Base-by-base conservation (phyloP, 805 yeast species). In the Yamadazyma nakazawae region DNA sequence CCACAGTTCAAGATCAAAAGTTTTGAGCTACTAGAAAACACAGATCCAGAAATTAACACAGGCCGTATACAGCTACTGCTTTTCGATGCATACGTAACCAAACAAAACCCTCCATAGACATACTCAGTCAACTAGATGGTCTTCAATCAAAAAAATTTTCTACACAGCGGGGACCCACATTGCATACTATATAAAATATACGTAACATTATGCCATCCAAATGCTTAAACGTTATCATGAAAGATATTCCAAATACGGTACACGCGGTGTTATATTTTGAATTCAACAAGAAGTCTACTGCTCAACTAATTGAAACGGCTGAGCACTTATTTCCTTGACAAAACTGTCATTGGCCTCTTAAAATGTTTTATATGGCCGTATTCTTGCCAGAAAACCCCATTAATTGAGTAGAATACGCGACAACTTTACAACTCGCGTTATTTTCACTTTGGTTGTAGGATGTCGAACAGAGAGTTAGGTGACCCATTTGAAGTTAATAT, bases 51-150 rank as follows among this genome's bases (percentile, higher is more conserved):
- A 1, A 40, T 68, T 31, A 68, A 68, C 47, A 66, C 62, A 34
- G 68, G 66, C 11, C 62, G 69, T 42, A 56, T 68, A 24, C 65
- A 66, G 50, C 55, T 72, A 13, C 72, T 67, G 54, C 54, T 69
- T 28, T 68, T 72, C 40, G 75, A 70, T 45, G 73, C 75, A 0
- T 72, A 64, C 51, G 62, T 67, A 17, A 70, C 72, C 1, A 63
- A 59, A 45, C 76, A 72, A 51, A 72, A 72, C 42, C 75, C 74
- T 1, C 63, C 70, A 26, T 66, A 26, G n/a, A 24, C 9, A 5
- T 16, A 8, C 24, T 17, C 16, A 17, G 24, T 34, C 37, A 34
- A 6, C 16, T 16, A 8, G 6, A 34, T 3, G 12, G n/a, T 28
- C n/a, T 28, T 12, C 9, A 28, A 13, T 28, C 9, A 10, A 28